Percentiles rank a stretch among this genome's conserved stretches.
These are phyloP conservation scores for Cladosporium sp. DNA, from an alignment of 2,329 filamentous ascomycete genomes.

Conservation along the genomic window DNA sequence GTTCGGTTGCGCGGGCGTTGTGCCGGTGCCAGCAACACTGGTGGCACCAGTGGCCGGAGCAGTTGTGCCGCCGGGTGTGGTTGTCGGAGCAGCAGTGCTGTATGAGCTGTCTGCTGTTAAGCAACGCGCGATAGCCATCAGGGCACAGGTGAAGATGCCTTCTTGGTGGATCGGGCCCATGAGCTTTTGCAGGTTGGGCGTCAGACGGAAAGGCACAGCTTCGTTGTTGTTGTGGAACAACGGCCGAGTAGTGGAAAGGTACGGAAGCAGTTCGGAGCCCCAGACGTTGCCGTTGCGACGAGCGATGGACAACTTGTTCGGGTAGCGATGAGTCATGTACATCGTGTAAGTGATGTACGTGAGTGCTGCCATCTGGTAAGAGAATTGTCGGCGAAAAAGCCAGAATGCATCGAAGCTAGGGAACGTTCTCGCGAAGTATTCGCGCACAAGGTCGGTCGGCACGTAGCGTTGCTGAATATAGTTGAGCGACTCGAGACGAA, in stretches of 20 bases:
- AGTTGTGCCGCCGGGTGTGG: constrained; percentile 7
- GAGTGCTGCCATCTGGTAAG: constrained; percentile 89
- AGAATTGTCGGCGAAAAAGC: constrained; percentile 96
- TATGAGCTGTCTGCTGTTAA: constrained; percentile 70
- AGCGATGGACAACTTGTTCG: constrained; percentile 91
- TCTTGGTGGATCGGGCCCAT: constrained; percentile 96
- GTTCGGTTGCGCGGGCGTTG: constrained; percentile 14
- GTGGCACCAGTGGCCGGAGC: constrained; percentile 3
- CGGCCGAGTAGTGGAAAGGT: constrained; percentile 79
- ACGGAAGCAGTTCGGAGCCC: constrained; percentile 91
- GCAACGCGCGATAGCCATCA: constrained; percentile 96
- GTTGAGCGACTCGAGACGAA: constrained; percentile 78
- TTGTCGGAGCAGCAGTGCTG: constrained; percentile 27
- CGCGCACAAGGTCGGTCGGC: constrained; percentile 74
- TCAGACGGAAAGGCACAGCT: constrained; percentile 93
- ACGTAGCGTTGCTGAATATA: constrained; percentile 95
- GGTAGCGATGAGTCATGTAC: constrained; percentile 94
- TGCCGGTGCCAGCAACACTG: constrained; percentile 8
- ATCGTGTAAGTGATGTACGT: constrained; percentile 99
- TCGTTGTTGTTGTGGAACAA: constrained; percentile 97
- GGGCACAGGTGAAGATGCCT: constrained; percentile 88
- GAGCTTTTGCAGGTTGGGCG: constrained; percentile 90
- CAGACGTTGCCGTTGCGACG: constrained; percentile 88
- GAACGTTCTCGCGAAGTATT: constrained; percentile 88
- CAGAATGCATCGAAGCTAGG: constrained; percentile 92